Evolutionary conservation across 768 basidiomycete genomes (phyloP).

Genomic region (Serendipita sp.): DNA sequence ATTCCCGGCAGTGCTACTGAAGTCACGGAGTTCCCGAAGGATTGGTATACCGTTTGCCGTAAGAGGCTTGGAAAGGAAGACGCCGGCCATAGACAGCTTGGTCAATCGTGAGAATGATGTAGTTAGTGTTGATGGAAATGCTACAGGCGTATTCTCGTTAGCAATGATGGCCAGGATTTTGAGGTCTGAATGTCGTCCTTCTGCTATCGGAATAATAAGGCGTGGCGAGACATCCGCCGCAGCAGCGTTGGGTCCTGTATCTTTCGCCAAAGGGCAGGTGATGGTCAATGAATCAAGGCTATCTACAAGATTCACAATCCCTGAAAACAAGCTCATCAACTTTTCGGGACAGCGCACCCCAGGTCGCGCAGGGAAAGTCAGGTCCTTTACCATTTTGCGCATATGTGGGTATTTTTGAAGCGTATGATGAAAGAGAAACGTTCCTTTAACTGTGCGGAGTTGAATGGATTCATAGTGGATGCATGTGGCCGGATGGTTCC

Average conservation of each 20-base stretch:
- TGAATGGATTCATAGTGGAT: not conserved
- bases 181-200: not conserved
- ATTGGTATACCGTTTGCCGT: not conserved
- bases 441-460: not conserved
- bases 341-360: not conserved
- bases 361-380: not conserved
- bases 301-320: not conserved
- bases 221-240: not conserved
- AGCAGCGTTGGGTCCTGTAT: not conserved
- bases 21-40: not conserved
- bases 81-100: not conserved
- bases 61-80: not conserved
- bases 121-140: not conserved
- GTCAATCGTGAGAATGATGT: not conserved
- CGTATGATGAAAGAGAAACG: not conserved
- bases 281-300: not conserved
- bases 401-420: not conserved
- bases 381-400: not conserved
- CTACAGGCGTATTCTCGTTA: not conserved
- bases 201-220: not conserved
- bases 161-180: not conserved
- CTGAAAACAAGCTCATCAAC: not conserved
- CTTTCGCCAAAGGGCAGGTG: not conserved
- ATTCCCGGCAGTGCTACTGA: not conserved
- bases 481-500: not conserved